These are phyloP conservation scores for Eleusine indica DNA, from an alignment of 176 grass and related monocot genomes.

Conservation along the genomic window DNA sequence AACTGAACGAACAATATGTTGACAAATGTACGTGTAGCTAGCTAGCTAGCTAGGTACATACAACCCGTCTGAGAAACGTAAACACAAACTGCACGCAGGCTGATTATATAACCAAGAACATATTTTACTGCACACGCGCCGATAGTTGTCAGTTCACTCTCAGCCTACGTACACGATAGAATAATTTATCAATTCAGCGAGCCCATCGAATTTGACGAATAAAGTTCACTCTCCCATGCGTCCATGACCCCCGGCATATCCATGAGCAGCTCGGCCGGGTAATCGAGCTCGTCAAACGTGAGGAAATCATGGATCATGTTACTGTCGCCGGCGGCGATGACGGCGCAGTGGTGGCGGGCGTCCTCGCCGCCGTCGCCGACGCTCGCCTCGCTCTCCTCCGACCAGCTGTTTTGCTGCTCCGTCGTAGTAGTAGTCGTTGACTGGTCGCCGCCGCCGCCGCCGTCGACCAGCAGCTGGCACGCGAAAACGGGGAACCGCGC, in stretches of 20 bases:
- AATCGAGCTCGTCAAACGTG: slow-evolving; percentile 39
- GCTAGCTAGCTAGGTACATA: background rate
- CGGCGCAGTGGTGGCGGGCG: background rate
- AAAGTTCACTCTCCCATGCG: slow-evolving; percentile 35
- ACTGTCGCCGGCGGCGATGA: background rate
- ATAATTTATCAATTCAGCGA: background rate
- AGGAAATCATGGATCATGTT: slow-evolving; percentile 23
- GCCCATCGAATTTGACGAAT: background rate
- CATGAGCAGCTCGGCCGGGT: slow-evolving; percentile 18
- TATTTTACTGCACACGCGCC: background rate
- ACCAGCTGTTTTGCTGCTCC: background rate
- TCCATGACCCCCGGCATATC: slow-evolving; percentile 29
- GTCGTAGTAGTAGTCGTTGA: background rate
- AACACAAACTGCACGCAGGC: background rate
- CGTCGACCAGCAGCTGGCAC: slow-evolving; percentile 36
- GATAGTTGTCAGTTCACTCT: too few species aligned
- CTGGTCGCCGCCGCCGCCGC: background rate
- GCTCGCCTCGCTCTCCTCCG: slow-evolving; percentile 47
- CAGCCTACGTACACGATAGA: too few species aligned
- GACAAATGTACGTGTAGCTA: background rate
- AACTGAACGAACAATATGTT: background rate
- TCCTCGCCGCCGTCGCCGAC: slow-evolving; percentile 1
- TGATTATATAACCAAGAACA: too few species aligned
- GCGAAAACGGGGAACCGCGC: slow-evolving; percentile 39
- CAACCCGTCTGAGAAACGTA: background rate